Base-by-base conservation (phyloP, 2,329 filamentous ascomycete genomes). In the Fusarium compactum region DNA sequence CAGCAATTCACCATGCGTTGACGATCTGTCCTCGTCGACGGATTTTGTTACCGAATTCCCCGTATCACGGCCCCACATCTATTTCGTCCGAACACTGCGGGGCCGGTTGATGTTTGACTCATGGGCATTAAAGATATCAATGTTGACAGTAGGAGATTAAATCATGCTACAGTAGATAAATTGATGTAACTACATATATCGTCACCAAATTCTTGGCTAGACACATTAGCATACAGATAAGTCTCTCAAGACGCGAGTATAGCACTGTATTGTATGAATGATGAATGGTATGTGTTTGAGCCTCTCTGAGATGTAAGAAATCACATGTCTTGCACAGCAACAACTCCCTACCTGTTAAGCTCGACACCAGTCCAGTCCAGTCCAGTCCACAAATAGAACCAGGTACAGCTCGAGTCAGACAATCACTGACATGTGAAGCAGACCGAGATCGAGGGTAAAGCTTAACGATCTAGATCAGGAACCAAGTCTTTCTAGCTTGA, bases 341-440 rank as follows among this genome's bases (percentile, higher is more conserved):
- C 51, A 62, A 38, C 29, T 69, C 41, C 30, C 43, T 46, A 51
- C n/a, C n/a, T n/a, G 20, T 48, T 29, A 44, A 60, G 48, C 43
- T 57, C 24, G 41, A 25, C 58, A 47, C 34, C 34, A 11, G 10
- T 38, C 34, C 34, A 32, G 10, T 38, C 34, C 34, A 32, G 15
- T 32, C 30, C 30, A 38, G 18, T 41, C 62, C 62, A 50, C 58
- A 67, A 62, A 57, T 67, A 69, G 62, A 61, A 62, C 57, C 63
- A 71, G 63, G 67, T 47, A 58, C 67, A 62, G 20, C 14, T 34
- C 44, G 30, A 25, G 47, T 55, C 52, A 66, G 47, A 58, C 67
- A 67, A 47, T 34, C 56, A 54, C 58, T 70, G 67, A 71, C 67
- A 70, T 70, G 67, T 70, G 67, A 70, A 70, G 57, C 51, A 63